Percentiles rank a stretch among this genome's conserved stretches.
Conservation (phyloP, 768 basidiomycete genomes). For the Hericium erinaceus region DNA sequence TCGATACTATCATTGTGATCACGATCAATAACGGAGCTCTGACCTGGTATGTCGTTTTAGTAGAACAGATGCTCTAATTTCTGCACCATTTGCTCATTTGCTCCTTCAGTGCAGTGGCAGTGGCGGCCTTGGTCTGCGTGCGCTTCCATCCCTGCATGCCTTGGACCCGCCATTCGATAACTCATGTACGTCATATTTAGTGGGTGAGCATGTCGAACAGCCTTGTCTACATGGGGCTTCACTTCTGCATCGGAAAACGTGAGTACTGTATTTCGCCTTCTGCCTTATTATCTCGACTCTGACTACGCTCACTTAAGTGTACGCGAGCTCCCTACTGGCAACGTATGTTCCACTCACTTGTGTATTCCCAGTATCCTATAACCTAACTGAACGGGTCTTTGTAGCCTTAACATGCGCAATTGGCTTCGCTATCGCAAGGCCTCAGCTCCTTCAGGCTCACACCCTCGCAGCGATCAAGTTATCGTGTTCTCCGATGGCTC, state of each 20-base stretch:
- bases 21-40: neutral
- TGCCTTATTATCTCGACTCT: neutral
- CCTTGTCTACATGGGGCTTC: neutral
- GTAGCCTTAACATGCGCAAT: neutral
- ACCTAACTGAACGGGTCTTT: too few species aligned
- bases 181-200: neutral
- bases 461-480: too few species aligned
- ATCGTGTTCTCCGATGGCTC: too few species aligned
- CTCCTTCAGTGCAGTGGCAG: neutral
- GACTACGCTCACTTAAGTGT: neutral
- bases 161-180: neutral
- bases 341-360: neutral
- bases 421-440: neutral
- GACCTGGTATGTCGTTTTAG: neutral
- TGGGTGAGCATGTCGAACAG: neutral
- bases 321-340: neutral
- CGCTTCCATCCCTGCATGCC: neutral
- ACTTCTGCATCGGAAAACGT: neutral
- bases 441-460: too few species aligned
- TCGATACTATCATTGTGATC: neutral
- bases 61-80: too few species aligned
- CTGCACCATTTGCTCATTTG: too few species aligned
- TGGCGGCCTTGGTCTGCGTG: neutral
- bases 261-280: neutral
- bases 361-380: too few species aligned